A percentile compares a stretch with the other conserved stretches of the same genome.
Evolutionary conservation across 768 basidiomycete genomes (phyloP).

Genomic region (Tephrocybe sp.): DNA sequence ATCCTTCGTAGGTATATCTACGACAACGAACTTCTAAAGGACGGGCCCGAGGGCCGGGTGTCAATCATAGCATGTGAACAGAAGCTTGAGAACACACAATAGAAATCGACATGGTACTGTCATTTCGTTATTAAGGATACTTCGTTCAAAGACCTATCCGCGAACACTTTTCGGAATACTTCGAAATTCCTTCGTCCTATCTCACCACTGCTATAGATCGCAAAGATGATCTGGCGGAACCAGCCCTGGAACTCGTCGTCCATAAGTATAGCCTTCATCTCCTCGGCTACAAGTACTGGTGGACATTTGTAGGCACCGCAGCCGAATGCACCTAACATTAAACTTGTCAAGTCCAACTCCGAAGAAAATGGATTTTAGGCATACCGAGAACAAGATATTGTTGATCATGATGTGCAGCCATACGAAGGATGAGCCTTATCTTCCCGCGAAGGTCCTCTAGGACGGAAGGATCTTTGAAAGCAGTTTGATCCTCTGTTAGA

Average conservation of each 20-base stretch:
- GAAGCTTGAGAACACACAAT: too few relatives aligned
- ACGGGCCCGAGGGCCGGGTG: too few relatives aligned
- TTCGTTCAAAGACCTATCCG: background rate
- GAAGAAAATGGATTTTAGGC: too few relatives aligned
- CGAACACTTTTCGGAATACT: slow-evolving; percentile 26
- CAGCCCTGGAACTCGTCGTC: slow-evolving; percentile 43
- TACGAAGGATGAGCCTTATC: slow-evolving; percentile 41
- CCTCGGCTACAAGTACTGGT: slow-evolving; percentile 35
- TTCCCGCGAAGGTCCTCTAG: slow-evolving; percentile 41
- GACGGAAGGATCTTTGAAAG: slow-evolving; percentile 23
- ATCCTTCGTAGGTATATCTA: too few relatives aligned
- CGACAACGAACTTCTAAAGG: too few relatives aligned
- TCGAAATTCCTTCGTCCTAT: slow-evolving; percentile 34
- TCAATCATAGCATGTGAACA: too few relatives aligned
- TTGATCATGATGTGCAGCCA: slow-evolving; percentile 39
- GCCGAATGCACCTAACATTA: slow-evolving; percentile 39
- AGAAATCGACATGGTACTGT: too few relatives aligned
- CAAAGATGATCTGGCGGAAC: slow-evolving; percentile 40
- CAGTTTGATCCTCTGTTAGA: slow-evolving; percentile 26
- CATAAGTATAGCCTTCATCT: slow-evolving; percentile 41
- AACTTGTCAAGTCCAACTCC: too few relatives aligned
- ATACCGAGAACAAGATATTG: slow-evolving; percentile 39
- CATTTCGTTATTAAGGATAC: background rate
- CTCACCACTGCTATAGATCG: slow-evolving; percentile 35
- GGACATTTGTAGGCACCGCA: slow-evolving; percentile 45